Conservation (phyloP, 2,329 filamentous ascomycete species). For the Fusarium hainanense region DNA sequence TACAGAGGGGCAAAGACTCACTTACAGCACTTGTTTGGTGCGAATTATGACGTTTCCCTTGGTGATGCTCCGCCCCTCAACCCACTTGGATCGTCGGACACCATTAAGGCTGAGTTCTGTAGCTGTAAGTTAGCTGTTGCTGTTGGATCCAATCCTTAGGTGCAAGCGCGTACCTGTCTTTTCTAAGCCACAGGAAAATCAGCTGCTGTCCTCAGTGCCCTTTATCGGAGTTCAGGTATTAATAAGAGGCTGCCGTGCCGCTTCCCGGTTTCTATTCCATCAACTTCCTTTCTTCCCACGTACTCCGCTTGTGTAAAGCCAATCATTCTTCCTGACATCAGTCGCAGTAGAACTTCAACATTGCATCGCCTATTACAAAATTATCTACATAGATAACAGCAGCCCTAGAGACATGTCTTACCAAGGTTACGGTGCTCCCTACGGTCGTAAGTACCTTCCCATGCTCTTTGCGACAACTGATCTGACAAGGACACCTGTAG, state of each 20-base stretch:
- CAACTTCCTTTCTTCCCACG: neutral
- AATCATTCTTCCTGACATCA: conserved; percentile 15
- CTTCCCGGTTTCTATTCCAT: conserved; percentile 11
- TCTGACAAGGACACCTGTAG: conserved; percentile 25
- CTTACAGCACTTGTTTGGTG: conserved; percentile 10
- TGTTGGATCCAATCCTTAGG: neutral
- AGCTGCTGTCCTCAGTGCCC: neutral
- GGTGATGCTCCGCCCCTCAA: conserved; percentile 31
- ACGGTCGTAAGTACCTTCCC: conserved; percentile 51
- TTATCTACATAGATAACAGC: neutral
- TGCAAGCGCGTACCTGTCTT: conserved; percentile 20
- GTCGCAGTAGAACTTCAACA: conserved; percentile 18
- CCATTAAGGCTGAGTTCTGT: conserved; percentile 31
- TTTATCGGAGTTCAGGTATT: conserved; percentile 10
- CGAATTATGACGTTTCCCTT: conserved; percentile 32
- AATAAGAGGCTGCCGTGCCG: conserved; percentile 24
- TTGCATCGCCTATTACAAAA: conserved; percentile 5
- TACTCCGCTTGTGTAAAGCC: conserved; percentile 17
- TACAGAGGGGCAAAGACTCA: conserved; percentile 11
- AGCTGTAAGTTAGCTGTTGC: conserved; percentile 1
- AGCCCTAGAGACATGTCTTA: conserved; percentile 51
- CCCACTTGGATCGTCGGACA: conserved; percentile 34
- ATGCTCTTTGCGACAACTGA: neutral
- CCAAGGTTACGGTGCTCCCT: conserved; percentile 48
- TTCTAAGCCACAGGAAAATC: conserved; percentile 18